phyloP scores from a whole-genome alignment of 768 basidiomycete species.

The Pleurotus sapidus region DNA sequence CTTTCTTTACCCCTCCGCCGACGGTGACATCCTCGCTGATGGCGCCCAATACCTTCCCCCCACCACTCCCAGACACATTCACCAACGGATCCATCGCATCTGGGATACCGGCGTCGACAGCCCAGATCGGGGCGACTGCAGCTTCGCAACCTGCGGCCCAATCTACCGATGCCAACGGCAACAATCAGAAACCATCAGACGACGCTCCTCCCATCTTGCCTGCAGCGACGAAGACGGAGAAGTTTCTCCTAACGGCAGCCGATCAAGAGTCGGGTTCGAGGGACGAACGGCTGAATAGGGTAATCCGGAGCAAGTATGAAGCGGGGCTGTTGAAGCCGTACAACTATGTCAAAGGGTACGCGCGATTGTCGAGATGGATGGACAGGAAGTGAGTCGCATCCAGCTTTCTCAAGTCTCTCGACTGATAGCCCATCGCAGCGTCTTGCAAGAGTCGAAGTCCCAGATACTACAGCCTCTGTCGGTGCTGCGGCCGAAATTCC shows the following conservation, averaged over 20 bases:
- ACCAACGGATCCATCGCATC: conserved; percentile 2
- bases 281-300: conserved; percentile 84
- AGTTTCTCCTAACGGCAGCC: conserved; percentile 89
- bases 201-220: conserved; percentile 57
- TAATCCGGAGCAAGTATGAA: conserved; percentile 96
- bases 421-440: conserved; percentile 37
- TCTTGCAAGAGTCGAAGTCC: conserved; percentile 88
- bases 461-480: conserved; percentile 89
- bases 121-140: neutral
- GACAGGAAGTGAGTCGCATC: conserved; percentile 66
- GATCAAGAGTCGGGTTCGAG: conserved; percentile 91
- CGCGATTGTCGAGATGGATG: conserved; percentile 91
- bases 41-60: conserved; percentile 33
- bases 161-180: conserved; percentile 12
- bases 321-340: conserved; percentile 93
- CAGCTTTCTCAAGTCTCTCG: neutral
- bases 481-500: conserved; percentile 80
- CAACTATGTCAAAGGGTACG: conserved; percentile 96
- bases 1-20: conserved; percentile 69
- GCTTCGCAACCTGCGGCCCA: neutral
- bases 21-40: conserved; percentile 47
- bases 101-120: conserved; percentile 11
- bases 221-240: conserved; percentile 78
- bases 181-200: conserved; percentile 25
- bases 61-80: conserved; percentile 8